Base-by-base conservation (phyloP, 2,329 filamentous ascomycete genomes). In the Seiridium unicorne region DNA sequence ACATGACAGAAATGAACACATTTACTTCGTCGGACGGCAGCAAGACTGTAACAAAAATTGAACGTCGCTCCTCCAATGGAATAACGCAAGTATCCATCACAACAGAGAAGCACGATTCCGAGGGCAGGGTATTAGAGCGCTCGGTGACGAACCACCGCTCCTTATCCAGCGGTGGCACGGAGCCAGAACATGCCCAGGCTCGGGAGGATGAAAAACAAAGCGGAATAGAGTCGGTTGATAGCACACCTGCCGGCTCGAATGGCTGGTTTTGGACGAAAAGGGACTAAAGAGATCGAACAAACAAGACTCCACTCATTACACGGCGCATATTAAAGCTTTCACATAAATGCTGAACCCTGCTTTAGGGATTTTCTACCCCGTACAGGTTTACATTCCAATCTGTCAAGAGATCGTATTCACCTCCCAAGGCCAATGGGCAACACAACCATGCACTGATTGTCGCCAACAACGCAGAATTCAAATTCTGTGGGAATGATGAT, bases 1-100 rank as follows among this genome's bases (percentile, higher is more conserved):
- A 54, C 35, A 34, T 40, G 40, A 60, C 18, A 36, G 49, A 36
- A 51, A 64, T 32, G 38, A 48, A 65, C 18, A 63, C 60, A 8
- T 57, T 57, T 7, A 55, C 63, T 34, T 65, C 60, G 5, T 54
- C 63, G 3, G 67, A 67, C 51, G 70, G 70, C 3, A 68, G 66
- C 42, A 71, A 62, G 59, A 60, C 60, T 3, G 47, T 68, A 6
- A 63, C 58, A 31, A 66, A 62, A 18, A 32, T 42, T 5, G 34
- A 51, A 11, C 47, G 55, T 3, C 55, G 42, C 3, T 10, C 34
- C 11, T 18, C 26, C n/a, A 11, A 34, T n/a, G 44, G 48, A 11
- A 54, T 47, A 7, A 58, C 47, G n/a, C 34, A 58, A 36, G 40
- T 38, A 7, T 46, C 18, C 6, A 35, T 53, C 32, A 57, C 34